Percentiles rank a stretch among this genome's conserved stretches.
Evolutionary conservation across 345 rosid genomes (phyloP).

Genomic region (Populus davidiana): DNA sequence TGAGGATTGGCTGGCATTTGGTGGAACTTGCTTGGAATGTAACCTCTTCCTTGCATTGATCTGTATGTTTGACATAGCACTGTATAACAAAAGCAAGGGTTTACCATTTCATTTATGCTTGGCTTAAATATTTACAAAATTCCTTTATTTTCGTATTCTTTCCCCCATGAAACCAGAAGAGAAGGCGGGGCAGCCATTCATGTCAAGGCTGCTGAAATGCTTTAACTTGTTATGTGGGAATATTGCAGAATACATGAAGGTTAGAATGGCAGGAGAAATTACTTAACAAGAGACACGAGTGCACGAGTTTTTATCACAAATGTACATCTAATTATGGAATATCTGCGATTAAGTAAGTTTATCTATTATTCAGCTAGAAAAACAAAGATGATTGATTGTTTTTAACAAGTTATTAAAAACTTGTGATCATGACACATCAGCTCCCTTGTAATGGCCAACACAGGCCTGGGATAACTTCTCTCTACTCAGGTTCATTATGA

Average conservation of each 20-base stretch:
- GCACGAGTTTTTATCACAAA: not conserved
- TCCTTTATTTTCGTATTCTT: too few relatives aligned
- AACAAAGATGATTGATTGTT: too few relatives aligned
- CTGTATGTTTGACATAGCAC: conserved; percentile 30
- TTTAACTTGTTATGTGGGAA: too few relatives aligned
- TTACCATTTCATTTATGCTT: not conserved
- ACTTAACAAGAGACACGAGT: not conserved
- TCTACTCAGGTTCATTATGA: not conserved
- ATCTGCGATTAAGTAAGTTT: not conserved
- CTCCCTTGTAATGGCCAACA: not conserved
- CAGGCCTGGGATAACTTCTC: too few relatives aligned
- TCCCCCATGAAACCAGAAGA: too few relatives aligned
- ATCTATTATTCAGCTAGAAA: not conserved
- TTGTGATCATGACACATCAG: not conserved
- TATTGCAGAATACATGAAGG: not conserved
- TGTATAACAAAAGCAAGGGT: conserved; percentile 10
- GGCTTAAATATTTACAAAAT: not conserved
- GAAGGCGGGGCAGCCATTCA: too few relatives aligned
- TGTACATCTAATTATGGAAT: not conserved
- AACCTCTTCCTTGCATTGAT: conserved; percentile 26
- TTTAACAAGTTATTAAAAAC: not conserved
- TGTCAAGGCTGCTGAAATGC: too few relatives aligned
- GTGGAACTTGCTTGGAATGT: conserved; percentile 12
- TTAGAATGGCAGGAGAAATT: not conserved
- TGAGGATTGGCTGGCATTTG: conserved; percentile 18